Conservation (phyloP, 129 eudicot genomes). For the Oenanthe sinensis region DNA sequence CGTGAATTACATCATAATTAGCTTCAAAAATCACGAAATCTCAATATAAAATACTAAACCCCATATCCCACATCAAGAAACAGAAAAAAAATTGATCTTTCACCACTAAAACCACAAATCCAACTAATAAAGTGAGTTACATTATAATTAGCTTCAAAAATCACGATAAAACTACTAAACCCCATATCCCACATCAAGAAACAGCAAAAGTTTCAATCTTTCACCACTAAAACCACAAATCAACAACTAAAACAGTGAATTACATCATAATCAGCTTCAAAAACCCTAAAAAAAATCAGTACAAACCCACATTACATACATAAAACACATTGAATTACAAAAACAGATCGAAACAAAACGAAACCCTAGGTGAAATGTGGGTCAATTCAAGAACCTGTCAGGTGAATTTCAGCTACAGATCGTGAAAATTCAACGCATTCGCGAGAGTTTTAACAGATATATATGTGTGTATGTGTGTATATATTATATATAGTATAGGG, state of each 20-base stretch:
- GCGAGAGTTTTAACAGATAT: neutral
- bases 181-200: neutral
- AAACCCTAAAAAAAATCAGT: neutral
- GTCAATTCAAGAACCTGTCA: neutral
- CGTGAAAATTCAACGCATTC: neutral
- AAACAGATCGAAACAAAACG: neutral
- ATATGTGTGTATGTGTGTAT: too few relatives aligned
- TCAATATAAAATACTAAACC: neutral
- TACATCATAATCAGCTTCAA: neutral
- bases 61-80: neutral
- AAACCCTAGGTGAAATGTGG: neutral
- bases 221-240: neutral
- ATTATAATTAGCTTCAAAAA: neutral
- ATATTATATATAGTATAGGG: too few relatives aligned
- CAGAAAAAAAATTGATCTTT: neutral
- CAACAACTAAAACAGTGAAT: neutral
- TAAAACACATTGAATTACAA: neutral
- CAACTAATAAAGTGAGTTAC: neutral
- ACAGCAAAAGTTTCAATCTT: neutral
- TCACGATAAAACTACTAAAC: neutral
- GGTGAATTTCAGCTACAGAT: slow-evolving; percentile 1
- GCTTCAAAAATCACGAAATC: neutral
- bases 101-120: neutral
- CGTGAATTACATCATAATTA: neutral
- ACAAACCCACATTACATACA: neutral